Base-by-base conservation (phyloP, 2,329 filamentous ascomycete genomes). In the Uncinocarpus reesii region DNA sequence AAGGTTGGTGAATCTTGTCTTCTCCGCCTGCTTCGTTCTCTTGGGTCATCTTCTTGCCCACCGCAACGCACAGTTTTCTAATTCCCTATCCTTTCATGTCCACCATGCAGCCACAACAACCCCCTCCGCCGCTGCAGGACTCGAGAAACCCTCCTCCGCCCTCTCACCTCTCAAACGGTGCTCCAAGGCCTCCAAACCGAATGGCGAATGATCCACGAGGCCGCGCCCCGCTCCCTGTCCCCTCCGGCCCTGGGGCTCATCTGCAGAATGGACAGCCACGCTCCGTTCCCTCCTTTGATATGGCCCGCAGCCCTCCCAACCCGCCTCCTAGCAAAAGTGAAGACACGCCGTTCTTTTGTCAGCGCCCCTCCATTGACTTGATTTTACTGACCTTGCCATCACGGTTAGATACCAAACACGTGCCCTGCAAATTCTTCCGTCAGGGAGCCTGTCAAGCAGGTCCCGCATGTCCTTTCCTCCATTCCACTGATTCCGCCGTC, bases 341-440 rank as follows among this genome's bases (percentile, higher is more conserved):
- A 36, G 18, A 15, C 2, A 18, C 35, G 16, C 23, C 23, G 8
- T 23, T 11, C 20, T 16, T 37, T 4, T 28, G 16, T 15, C 37
- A 5, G 31, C 4, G 21, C 10, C 34, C 15, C 15, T 7, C 20
- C 16, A 10, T 37, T 15, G 18, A 20, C 24, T 11, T 10, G n/a
- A 4, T 20, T 37, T 36, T 46, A 29, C 36, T 52, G 37, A 20
- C 16, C 32, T 37, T 41, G 28, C 43, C 36, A 15, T 52, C 24
- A 28, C 34, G 26, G 42, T 42, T 54, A 95, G 90, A 95, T 68
- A 95, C 92, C 15, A 84, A 89, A 53, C 92, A 96, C 72, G 92
- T 98, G 37, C 92, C 92, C 32, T 98, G 92, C 84, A 96, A 96
- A 76, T 98, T 98, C 83, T 98, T 92, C 70, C 83, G 88, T 47